Percentiles rank a stretch among this genome's conserved stretches.
phyloP scores from a whole-genome alignment of 805 yeast species.

The Phaffomyces thermotolerans region DNA sequence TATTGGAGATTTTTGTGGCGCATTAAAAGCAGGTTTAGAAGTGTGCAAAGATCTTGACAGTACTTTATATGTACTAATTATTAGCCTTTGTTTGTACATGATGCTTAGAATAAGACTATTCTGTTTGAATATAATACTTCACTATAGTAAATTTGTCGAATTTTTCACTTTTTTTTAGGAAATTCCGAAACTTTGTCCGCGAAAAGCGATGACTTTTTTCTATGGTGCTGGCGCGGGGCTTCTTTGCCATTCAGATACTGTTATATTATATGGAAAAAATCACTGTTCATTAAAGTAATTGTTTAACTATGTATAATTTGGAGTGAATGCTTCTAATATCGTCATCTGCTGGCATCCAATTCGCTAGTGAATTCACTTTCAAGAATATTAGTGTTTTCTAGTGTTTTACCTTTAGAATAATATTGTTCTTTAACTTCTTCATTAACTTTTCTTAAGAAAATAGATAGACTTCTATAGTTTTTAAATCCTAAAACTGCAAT shows the following conservation, averaged over 20 bases:
- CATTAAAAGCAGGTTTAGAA: conserved; percentile 12
- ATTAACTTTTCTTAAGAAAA: conserved; percentile 21
- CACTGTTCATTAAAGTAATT: too few relatives aligned
- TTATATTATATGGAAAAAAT: too few relatives aligned
- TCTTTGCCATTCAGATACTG: neutral
- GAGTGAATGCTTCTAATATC: too few relatives aligned
- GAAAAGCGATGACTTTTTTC: neutral
- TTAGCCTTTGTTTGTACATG: conserved; percentile 7
- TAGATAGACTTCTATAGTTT: neutral
- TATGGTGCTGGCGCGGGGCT: neutral
- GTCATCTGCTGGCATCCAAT: too few relatives aligned
- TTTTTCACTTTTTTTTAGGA: neutral
- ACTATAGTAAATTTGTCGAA: neutral
- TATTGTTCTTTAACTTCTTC: conserved; percentile 50
- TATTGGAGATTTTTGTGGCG: conserved; percentile 62
- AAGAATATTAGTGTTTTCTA: conserved; percentile 26
- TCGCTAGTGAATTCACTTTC: neutral
- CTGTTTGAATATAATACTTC: too few relatives aligned
- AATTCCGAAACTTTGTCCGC: neutral
- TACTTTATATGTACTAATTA: neutral
- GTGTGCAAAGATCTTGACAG: conserved; percentile 20
- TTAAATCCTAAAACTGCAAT: neutral
- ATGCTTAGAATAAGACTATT: neutral
- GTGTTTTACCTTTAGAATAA: conserved; percentile 49
- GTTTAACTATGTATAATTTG: too few relatives aligned